These are phyloP conservation scores for Rhododendron ovatum DNA, from an alignment of 148 eudicot genomes.

Conservation along the genomic window DNA sequence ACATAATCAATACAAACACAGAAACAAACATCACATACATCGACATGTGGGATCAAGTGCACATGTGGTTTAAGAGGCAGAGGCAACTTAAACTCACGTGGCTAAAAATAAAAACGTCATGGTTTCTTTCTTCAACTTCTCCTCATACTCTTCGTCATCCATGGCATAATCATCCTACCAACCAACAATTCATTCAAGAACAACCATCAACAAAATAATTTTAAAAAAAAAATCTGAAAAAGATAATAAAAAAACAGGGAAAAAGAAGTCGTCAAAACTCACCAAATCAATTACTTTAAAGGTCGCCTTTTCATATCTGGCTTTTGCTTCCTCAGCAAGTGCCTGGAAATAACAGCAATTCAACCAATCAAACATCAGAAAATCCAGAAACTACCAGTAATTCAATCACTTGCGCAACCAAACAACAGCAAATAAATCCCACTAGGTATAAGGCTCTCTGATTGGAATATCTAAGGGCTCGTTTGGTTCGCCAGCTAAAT, in stretches of 20 bases:
- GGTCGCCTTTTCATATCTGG: slow-evolving; percentile 84
- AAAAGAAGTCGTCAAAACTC: not conserved
- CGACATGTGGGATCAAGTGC: not conserved
- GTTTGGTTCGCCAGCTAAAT: not conserved
- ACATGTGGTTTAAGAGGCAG: not conserved
- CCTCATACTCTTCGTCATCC: slow-evolving; percentile 86
- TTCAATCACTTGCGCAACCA: not conserved
- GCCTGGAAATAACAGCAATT: slow-evolving; percentile 38
- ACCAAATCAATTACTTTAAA: slow-evolving; percentile 88
- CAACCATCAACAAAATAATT: not conserved
- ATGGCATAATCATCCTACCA: slow-evolving; percentile 91
- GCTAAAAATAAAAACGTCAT: slow-evolving; percentile 82
- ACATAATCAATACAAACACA: not conserved
- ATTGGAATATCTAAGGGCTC: not conserved
- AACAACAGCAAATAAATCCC: no score
- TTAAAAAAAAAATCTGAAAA: not conserved
- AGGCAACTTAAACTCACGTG: slow-evolving; percentile 49
- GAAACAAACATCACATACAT: not conserved
- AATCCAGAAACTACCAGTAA: not conserved
- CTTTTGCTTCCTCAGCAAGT: slow-evolving; percentile 81
- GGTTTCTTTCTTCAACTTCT: slow-evolving; percentile 73
- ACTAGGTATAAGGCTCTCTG: not conserved
- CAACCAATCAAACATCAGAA: not conserved
- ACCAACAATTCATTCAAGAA: slow-evolving; percentile 1
- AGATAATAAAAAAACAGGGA: not conserved